Evolutionary conservation across 139 green algal species (phyloP), one percentile per base, ranked within the genome.

Genomic region (Marvania coccoides): DNA sequence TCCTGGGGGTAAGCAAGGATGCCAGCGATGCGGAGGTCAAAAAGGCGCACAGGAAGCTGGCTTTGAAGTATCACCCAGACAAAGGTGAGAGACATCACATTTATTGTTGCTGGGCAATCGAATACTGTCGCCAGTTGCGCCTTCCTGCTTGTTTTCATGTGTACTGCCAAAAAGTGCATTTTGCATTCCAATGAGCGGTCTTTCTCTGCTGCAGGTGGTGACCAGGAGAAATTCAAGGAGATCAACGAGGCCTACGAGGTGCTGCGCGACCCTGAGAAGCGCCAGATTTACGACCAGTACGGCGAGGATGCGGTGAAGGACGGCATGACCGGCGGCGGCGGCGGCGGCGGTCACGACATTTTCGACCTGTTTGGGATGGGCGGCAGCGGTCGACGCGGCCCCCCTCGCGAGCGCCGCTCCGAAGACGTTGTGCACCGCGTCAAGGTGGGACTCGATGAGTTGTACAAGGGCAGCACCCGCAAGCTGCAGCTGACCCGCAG

Each of bases 291-390:
- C 69, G 94, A 99, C 58, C 82, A 98, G 85, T 98, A 96, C 77
- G 94, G 94, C n/a, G 94, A 99, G 76, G 94, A 99, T 40, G 94
- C 91, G 0, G 71, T 98, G 35, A 99, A 99, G 79, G 94, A 99
- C 70, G 92, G 90, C 51, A 89, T 92, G 75, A 84, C 80, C 23
- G 73, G 67, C 34, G 88, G 85, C 29, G 86, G 85, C 33, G 84
- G 83, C 48, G 81, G 76, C 34, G 86, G 87, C 47, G 92, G 96
- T 76, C 93, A 97, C 73, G 92, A 98, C 66, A 90, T 98, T 33
- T 98, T 98, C 68, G 90, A 96, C 47, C 77, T 92, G 15, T 87
- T 97, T 47, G 88, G 85, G 45, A 90, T 90, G 58, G 82, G 85
- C 38, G 88, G 91, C 26, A 76, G 83, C 13, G 51, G 85, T 8